phyloP scores from a whole-genome alignment of 2,329 filamentous ascomycete species.

The Byssothecium circinans region DNA sequence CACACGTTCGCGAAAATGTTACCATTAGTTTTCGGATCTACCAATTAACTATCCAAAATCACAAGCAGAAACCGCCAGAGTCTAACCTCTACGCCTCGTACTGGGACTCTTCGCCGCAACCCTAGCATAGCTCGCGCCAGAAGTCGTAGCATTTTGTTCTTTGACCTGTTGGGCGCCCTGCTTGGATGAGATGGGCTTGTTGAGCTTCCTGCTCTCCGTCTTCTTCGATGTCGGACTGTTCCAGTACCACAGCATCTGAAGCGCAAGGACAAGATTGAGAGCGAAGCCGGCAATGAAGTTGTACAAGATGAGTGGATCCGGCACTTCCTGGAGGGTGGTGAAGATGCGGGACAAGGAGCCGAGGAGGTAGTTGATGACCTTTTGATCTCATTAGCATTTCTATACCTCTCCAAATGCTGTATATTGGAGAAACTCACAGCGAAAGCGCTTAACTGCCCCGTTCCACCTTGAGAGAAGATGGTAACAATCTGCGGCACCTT shows the following conservation, averaged over 20 bases:
- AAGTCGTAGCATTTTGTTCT: constrained; percentile 39
- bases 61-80: no score
- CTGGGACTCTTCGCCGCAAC: constrained; percentile 53
- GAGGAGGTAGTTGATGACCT: constrained; percentile 98
- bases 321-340: constrained; percentile 95
- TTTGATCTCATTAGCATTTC: neutral
- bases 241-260: constrained; percentile 97
- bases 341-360: constrained; percentile 95
- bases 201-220: constrained; percentile 41
- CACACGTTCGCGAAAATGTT: no score
- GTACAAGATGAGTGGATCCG: constrained; percentile 94
- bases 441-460: constrained; percentile 94
- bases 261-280: constrained; percentile 84
- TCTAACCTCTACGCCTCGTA: constrained; percentile 59
- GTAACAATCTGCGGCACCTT: constrained; percentile 93
- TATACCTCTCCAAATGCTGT: no score
- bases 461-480: constrained; percentile 82
- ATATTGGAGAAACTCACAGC: constrained; percentile 63
- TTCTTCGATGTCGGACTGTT: constrained; percentile 55
- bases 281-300: constrained; percentile 88
- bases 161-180: constrained; percentile 27
- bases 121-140: constrained; percentile 41
- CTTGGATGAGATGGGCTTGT: constrained; percentile 40
- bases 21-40: no score
- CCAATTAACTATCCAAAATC: no score